Evolutionary conservation across 2,329 filamentous ascomycete species (phyloP).

Genomic region (Alternaria tenuissima): DNA sequence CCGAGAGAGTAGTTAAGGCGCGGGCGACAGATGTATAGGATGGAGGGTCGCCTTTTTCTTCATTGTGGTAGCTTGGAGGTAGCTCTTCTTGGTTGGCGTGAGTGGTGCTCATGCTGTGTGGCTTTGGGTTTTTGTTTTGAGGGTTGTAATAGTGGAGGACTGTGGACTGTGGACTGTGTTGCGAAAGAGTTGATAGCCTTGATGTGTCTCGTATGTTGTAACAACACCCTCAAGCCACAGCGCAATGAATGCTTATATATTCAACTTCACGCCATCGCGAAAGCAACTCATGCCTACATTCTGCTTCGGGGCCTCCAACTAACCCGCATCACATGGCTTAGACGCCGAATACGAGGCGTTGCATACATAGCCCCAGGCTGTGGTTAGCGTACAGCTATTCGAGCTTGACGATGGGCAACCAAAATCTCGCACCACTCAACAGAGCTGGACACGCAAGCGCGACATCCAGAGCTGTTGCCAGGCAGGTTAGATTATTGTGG

Average conservation of each 20-base stretch:
- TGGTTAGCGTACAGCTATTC: neutral
- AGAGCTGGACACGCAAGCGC: neutral
- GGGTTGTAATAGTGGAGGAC: neutral
- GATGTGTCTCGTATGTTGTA: neutral
- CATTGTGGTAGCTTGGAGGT: conserved; percentile 14
- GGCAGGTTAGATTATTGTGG: neutral
- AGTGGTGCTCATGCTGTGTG: neutral
- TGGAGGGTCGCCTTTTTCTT: conserved; percentile 1
- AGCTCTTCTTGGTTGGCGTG: neutral
- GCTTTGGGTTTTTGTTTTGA: neutral
- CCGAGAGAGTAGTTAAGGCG: conserved; percentile 9
- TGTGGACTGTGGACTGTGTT: neutral
- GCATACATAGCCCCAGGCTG: neutral
- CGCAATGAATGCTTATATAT: neutral
- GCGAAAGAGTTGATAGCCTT: neutral
- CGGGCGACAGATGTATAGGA: conserved; percentile 16
- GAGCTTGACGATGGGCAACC: neutral
- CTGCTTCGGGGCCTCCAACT: neutral
- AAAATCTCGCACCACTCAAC: neutral
- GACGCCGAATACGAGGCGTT: neutral
- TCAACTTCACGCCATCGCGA: neutral
- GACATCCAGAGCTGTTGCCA: neutral
- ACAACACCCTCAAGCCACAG: neutral
- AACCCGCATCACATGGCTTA: conserved; percentile 3
- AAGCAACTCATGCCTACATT: neutral